Evolutionary conservation across 2,329 filamentous ascomycete species (phyloP), one percentile per base, ranked within the genome.

Genomic region (Annulohypoxylon truncatum): DNA sequence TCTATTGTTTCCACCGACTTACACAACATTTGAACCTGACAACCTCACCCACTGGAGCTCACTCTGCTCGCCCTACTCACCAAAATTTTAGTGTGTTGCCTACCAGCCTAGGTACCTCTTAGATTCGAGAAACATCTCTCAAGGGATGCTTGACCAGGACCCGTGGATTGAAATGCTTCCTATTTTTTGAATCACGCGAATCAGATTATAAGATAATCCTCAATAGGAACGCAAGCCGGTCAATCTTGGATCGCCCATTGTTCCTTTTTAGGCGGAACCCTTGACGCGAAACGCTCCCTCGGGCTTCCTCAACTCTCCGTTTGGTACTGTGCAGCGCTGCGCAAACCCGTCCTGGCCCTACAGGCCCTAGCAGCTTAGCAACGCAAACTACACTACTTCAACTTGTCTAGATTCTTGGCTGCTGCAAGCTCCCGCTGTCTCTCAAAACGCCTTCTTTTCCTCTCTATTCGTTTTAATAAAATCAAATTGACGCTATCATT

Each of bases 51-150:
- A n/a, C n/a, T n/a, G n/a, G n/a, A n/a, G n/a, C n/a, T n/a, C n/a
- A n/a, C n/a, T n/a, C n/a, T n/a, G n/a, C n/a, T n/a, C n/a, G n/a
- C 33, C 33, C 13, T 13, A 13, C 42, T 29, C 33, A n/a, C 50
- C 31, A 4, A 8, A 33, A 3, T 24, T 38, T 58, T 40, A 50
- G 44, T 50, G 31, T 22, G 22, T 22, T 53, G 13, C 51, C 51
- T 22, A 18, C 38, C 29, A 28, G n/a, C 42, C 22, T n/a, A 13
- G 13, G 15, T 18, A 38, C 35, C n/a, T 38, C 18, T 15, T 44
- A 53, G 28, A 61, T 68, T 68, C 62, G 66, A 68, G 62, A 68
- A 63, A 55, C 62, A 58, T 68, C 66, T 63, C 22, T 48, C 56
- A 44, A 62, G 35, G 46, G 52, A 61, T 58, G 24, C 46, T 65